Base-by-base conservation (phyloP, 1,139 yeast genomes). In the Ogataea hybrid region DNA sequence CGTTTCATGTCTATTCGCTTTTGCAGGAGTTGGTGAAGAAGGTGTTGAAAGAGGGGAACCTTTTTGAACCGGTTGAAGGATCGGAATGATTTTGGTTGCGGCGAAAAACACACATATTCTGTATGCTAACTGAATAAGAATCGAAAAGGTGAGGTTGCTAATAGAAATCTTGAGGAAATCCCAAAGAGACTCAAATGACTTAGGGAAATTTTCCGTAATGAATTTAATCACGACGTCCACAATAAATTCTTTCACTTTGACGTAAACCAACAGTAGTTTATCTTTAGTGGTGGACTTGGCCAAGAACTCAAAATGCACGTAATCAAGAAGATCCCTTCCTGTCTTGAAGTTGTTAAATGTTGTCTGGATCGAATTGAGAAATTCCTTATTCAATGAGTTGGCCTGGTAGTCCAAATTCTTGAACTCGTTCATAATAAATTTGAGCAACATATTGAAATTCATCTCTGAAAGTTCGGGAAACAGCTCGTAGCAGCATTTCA, bases 61-160 rank as follows among this genome's bases (percentile, higher is more conserved):
- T 22, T 48, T 46, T 18, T 50, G 52, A 17, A 50, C 44, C 23
- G 67, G 68, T 51, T 72, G 79, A 47, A 88, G 67, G 16, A 87
- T 81, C 2, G 98, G 97, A 17, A 92, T 87, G 48, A 92, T 89
- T 60, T 95, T 82, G 12, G 97, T 86, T 5, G 97, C 97, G 2
- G 96, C 89, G 58, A 87, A 88, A 56, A 90, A 88, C 4, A 90
- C 96, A 2, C 87, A 75, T 20, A 92, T 79, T 55, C 98, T 75
- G 59, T 86, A 90, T 2, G 89, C 88, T 53, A 92, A 70, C 52
- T 89, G 88, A 27, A 89, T 72, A 30, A 88, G 68, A 18, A 92
- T 81, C 3, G 96, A 87, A 6, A 95, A 79, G 0, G 96, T 85
- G 37, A 92, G 73, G 28, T 90, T 85, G 43, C 80, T 79, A 22